phyloP scores from a whole-genome alignment of 108 stramenopile genomes.

The Fistulifera pelliculosa region DNA sequence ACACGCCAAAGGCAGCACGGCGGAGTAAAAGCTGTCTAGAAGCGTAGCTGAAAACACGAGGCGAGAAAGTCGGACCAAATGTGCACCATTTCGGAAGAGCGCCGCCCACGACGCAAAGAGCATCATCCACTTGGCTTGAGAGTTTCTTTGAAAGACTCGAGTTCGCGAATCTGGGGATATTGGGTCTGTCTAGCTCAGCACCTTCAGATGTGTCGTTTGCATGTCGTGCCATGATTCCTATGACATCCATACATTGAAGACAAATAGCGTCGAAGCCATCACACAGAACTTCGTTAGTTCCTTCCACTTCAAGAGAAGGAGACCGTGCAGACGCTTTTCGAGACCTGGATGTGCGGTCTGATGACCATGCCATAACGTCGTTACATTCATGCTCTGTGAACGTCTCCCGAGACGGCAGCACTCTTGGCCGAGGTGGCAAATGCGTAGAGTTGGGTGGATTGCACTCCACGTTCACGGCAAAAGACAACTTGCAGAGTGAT shows the following conservation, averaged over 20 bases:
- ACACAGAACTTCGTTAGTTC: constrained; percentile 7
- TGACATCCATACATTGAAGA: constrained; percentile 31
- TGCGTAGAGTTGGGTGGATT: neutral
- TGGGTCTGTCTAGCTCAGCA: neutral
- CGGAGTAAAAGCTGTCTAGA: constrained; percentile 27
- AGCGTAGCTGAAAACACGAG: constrained; percentile 35
- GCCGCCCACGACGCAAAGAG: constrained; percentile 32
- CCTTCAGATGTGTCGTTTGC: constrained; percentile 1
- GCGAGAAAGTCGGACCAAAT: constrained; percentile 25
- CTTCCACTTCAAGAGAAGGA: neutral
- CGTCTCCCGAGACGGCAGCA: neutral
- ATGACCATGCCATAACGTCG: too few species aligned
- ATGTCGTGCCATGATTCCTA: constrained; percentile 16
- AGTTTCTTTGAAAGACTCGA: constrained; percentile 33
- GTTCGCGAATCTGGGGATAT: constrained; percentile 16
- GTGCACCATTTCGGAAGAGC: constrained; percentile 34
- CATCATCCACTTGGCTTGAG: constrained; percentile 29
- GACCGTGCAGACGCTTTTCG: constrained; percentile 1
- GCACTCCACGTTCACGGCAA: neutral
- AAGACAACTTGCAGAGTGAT: too few species aligned
- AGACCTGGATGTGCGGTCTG: too few species aligned
- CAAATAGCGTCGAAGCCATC: constrained; percentile 31
- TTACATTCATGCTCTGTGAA: too few species aligned
- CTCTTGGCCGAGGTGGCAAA: neutral
- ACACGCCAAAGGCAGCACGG: constrained; percentile 40